Conservation (phyloP, 75 land plant species). For the Chamaecyparis obtusa region DNA sequence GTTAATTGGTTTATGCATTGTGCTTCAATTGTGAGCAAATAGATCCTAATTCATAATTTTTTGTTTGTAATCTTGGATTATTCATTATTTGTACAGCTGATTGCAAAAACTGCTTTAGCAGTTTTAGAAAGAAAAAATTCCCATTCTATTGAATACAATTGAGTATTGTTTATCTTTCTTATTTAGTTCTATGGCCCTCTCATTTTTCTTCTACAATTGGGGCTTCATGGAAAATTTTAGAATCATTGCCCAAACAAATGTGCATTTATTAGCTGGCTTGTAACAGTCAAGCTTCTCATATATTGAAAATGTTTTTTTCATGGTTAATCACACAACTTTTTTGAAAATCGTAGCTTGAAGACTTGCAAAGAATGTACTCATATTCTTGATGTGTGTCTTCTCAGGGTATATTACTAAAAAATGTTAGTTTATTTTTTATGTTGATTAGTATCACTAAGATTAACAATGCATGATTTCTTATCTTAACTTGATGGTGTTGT, state of each 20-base stretch:
- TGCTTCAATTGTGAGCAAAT: no score
- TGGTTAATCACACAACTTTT: not conserved
- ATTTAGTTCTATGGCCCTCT: not conserved
- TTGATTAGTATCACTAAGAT: no score
- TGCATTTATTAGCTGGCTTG: not conserved
- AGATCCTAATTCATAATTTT: no score
- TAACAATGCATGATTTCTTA: no score
- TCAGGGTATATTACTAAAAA: not conserved
- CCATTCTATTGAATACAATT: not conserved
- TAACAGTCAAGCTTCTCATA: not conserved
- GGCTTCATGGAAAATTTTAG: not conserved
- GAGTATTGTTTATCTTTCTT: not conserved
- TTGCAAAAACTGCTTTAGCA: not conserved
- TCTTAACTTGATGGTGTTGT: not conserved
- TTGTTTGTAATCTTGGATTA: no score
- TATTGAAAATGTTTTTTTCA: not conserved
- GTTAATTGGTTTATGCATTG: no score
- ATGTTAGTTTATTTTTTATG: not conserved
- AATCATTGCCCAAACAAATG: not conserved
- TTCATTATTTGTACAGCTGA: no score
- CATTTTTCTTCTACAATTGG: not conserved
- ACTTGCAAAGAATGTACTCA: not conserved
- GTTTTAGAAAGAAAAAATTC: not conserved
- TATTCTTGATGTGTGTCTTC: not conserved
- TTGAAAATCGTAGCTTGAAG: not conserved